Percentiles rank a stretch among this genome's conserved stretches.
These are phyloP conservation scores for Dactylella cylindrospora DNA, from an alignment of 2,329 filamentous ascomycete species.

Conservation along the genomic window DNA sequence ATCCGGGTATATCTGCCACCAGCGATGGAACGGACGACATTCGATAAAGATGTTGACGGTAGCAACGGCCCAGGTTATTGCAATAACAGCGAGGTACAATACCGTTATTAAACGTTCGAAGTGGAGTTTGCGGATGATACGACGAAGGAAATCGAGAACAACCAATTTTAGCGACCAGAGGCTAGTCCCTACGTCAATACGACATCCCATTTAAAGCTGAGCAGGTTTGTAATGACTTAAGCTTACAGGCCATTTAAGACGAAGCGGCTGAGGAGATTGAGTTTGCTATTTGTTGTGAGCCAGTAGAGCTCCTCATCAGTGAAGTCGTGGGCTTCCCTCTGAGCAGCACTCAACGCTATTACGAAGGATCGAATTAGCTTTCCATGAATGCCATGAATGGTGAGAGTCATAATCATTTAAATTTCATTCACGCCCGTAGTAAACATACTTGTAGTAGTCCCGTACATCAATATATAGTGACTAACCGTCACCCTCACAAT, in stretches of 20 bases:
- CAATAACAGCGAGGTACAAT: conserved; percentile 1
- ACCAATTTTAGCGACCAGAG: conserved; percentile 41
- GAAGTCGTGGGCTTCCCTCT: conserved; percentile 3
- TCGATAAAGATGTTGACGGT: conserved; percentile 6
- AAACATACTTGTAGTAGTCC: conserved; percentile 18
- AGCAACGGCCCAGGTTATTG: conserved; percentile 12
- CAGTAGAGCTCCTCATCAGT: not conserved
- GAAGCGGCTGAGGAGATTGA: conserved; percentile 19
- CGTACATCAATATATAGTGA: conserved; percentile 14
- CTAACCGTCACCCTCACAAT: conserved; percentile 3
- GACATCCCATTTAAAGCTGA: not conserved
- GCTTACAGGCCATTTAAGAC: conserved; percentile 18
- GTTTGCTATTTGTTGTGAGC: conserved; percentile 10
- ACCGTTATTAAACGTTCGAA: conserved; percentile 24
- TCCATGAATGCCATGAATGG: no score
- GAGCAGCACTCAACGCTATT: no score
- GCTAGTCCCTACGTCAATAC: conserved; percentile 1
- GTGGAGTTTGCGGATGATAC: conserved; percentile 36
- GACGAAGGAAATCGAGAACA: conserved; percentile 36
- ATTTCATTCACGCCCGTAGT: no score
- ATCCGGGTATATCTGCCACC: conserved; percentile 30
- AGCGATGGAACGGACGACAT: conserved; percentile 15
- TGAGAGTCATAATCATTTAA: no score
- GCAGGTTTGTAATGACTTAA: not conserved
- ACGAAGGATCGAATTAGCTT: no score